Evolutionary conservation across 805 yeast genomes (phyloP), one percentile per base, ranked within the genome.

Genomic region (Cyberlindnera nakhonratchasimensis): DNA sequence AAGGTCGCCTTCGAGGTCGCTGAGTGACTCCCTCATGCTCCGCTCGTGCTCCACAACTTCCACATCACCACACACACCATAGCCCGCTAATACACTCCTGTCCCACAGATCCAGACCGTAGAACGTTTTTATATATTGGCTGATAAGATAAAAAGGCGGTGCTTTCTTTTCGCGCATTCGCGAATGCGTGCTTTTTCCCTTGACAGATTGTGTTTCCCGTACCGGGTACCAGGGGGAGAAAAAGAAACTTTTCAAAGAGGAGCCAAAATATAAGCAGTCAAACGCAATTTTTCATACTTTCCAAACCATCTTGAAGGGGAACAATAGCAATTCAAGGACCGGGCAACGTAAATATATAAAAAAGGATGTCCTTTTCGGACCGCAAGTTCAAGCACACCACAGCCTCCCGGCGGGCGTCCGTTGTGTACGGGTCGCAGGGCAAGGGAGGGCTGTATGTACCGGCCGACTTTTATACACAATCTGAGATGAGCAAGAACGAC

Each of bases 1-100:
- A 79, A 79, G 52, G 78, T 77, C 14, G 77, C 78, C 2, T 75
- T 79, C 26, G 47, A 43, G 14, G 47, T 43, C 9, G 26, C 18
- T 11, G 22, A 34, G 23, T 26, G n/a, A 26, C 6, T 26, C n/a
- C n/a, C n/a, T n/a, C n/a, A n/a, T n/a, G n/a, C n/a, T n/a, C n/a
- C n/a, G n/a, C n/a, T n/a, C n/a, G n/a, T n/a, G n/a, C n/a, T n/a
- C n/a, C n/a, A n/a, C n/a, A n/a, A n/a, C n/a, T n/a, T n/a, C n/a
- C n/a, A n/a, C n/a, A n/a, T n/a, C n/a, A n/a, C n/a, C n/a, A n/a
- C n/a, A n/a, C n/a, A n/a, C n/a, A n/a, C n/a, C n/a, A n/a, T n/a
- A n/a, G n/a, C n/a, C n/a, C n/a, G n/a, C n/a, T n/a, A n/a, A n/a
- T n/a, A n/a, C n/a, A n/a, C n/a, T n/a, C n/a, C n/a, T n/a, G n/a